Evolutionary conservation across 768 basidiomycete genomes (phyloP), one percentile per base, ranked within the genome.

Genomic region (Amanita inopinata): DNA sequence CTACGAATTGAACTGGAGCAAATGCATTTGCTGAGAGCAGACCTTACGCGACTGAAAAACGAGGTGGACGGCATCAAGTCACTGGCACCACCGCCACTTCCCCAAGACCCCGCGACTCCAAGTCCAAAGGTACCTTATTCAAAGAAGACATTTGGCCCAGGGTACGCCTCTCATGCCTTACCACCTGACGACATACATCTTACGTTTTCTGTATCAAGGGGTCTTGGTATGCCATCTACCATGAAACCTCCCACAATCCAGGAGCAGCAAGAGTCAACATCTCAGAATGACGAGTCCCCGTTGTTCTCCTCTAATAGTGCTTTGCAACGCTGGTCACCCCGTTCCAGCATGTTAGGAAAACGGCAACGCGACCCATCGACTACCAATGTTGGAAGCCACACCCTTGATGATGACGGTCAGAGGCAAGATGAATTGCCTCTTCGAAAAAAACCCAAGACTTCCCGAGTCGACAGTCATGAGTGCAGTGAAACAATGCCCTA

Each of bases 1-100:
- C 61, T 77, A 38, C 70, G 67, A 53, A 53, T 62, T 24, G 71
- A 77, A 51, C 52, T 76, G 15, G 59, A 63, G 24, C 50, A 58
- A 27, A 53, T 67, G 49, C 58, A 59, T 33, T 42, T 48, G n/a
- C 52, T 66, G 10, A 59, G 61, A 45, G 48, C 49, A 15, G 64
- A 70, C 42, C 18, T 65, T 5, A 48, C 43, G 11, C 60, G 60
- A 44, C 52, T 70, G 15, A 59, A 60, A 36, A 49, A 44, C 11
- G 58, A 67, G 45, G 55, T 62, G 25, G 22, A 28, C 39, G 17
- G 48, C 52, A 22, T 30, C 51, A 25, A 30, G 55, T 30, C 35
- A 23, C 18, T 24, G 10, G 24, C 18, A 12, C n/a, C 27, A 9
- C n/a, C 35, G 15, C 10, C 15, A 38, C 20, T 8, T 38, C 11